Evolutionary conservation across 371 early-diverging fungal genomes (phyloP), one percentile per base, ranked within the genome.

Genomic region (Zychaea mexicana): DNA sequence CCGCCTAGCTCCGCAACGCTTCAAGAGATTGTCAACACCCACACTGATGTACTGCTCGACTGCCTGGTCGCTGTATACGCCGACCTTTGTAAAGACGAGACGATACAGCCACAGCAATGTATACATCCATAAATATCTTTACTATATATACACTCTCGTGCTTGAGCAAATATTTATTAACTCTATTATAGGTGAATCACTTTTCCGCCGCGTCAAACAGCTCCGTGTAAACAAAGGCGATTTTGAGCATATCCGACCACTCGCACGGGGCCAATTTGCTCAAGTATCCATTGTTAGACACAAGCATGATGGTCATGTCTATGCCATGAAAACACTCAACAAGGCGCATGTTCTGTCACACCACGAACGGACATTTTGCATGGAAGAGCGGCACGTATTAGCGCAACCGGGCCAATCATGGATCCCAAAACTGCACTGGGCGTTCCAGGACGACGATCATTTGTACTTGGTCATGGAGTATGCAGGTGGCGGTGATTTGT

Each of bases 391-490:
- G 12, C 81, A 93, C 31, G 91, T 95, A 12, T 73, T 97, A 46
- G 90, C 93, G 3, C 10, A 80, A 90, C 68, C 81, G 83, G 26
- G 74, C 82, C n/a, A 91, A 28, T 58, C 61, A 28, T 97, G 96
- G 95, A 87, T 97, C 33, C 90, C 85, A 4, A 66, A 52, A 49
- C 85, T 98, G 38, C 90, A 93, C 73, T 93, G 91, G 53, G 92
- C 97, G 7, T 98, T 98, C 73, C 98, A 98, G 75, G 98, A 97
- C 57, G 72, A 84, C 24, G 79, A 86, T 42, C 87, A 93, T 62
- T 78, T 98, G 32, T 98, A 98, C 73, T 76, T 98, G 19, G 92
- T 98, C 31, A 98, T 98, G 98, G 98, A 98, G 76, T 98, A 94
- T 73, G 83, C 95, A 19, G 92, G 96, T 3, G 99, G 97, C 22